Percentiles rank a stretch among this genome's conserved stretches.
phyloP scores from a whole-genome alignment of 305 asterid species.

The Fraxinus nigra region DNA sequence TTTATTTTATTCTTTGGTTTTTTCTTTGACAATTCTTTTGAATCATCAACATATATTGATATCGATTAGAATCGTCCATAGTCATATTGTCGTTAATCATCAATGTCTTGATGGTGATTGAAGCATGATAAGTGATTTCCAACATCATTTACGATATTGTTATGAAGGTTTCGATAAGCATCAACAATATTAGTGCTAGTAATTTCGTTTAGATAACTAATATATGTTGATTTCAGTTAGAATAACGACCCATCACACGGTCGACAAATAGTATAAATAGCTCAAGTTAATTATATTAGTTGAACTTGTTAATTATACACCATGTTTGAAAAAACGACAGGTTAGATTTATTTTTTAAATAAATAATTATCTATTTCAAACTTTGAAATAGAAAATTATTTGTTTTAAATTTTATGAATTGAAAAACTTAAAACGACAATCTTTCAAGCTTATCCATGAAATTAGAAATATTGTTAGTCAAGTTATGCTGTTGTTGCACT shows the following conservation, averaged over 20 bases:
- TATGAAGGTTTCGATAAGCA: not conserved
- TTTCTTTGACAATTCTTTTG: not conserved
- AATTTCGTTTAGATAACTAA: not conserved
- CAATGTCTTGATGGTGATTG: not conserved
- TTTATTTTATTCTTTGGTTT: not conserved
- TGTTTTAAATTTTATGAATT: no score
- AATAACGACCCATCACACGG: not conserved
- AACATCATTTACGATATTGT: not conserved
- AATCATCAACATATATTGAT: not conserved
- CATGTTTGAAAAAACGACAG: not conserved
- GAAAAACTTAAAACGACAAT: no score
- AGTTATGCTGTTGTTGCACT: not conserved
- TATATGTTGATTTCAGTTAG: not conserved
- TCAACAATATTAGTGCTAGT: no score
- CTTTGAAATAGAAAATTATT: not conserved
- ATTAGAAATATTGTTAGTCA: not conserved
- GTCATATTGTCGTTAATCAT: not conserved
- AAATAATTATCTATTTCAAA: not conserved
- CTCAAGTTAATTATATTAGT: not conserved
- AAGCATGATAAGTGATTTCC: not conserved
- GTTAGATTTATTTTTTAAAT: no score
- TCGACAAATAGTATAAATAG: not conserved
- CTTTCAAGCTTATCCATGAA: not conserved
- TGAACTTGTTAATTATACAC: not conserved
- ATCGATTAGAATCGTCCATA: no score